Evolutionary conservation across 2,329 filamentous ascomycete species (phyloP), one percentile per base, ranked within the genome.

Genomic region (Diaporthe sp.): DNA sequence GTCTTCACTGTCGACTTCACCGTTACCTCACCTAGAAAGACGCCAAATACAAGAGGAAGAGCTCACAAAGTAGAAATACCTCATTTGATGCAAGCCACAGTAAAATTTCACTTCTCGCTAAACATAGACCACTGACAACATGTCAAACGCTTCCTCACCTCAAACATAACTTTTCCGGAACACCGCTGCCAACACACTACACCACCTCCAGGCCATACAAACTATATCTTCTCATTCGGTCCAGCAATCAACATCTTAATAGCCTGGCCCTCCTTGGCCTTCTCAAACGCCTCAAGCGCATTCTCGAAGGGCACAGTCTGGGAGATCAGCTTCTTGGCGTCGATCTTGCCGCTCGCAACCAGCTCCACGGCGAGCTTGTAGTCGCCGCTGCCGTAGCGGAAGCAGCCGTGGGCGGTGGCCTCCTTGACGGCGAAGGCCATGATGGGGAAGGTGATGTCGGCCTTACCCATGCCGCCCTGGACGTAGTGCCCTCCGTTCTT

Each of bases 371-470:
- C 95, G 9, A 96, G 90, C 81, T 92, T 90, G 84, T 98, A 98
- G 83, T 98, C 96, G 27, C 96, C 96, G 71, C 91, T 90, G 4
- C 93, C 93, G 83, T 98, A 98, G 51, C 96, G 91, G 88, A 98
- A 98, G 76, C 93, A 96, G 30, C 96, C 96, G 81, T 93, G 94
- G 61, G 94, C 89, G 15, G 92, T 97, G 69, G 98, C 88, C 87
- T 98, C 96, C 86, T 98, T 98, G 68, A 92, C 89, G 83, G 95
- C 97, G 81, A 97, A 88, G 7, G 94, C 93, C 90, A 96, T 94
- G 82, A 98, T 97, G 69, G 96, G 96, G 86, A 98, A 98, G 12
- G 85, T 94, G 82, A 98, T 96, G 80, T 98, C 94, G 51, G 91
- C 84, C 81, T 93, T 94, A 80, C 96, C 96, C 95, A 98, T 97